Conservation (phyloP, 352 stramenopile genomes). For the Phytophthora multivora region DNA sequence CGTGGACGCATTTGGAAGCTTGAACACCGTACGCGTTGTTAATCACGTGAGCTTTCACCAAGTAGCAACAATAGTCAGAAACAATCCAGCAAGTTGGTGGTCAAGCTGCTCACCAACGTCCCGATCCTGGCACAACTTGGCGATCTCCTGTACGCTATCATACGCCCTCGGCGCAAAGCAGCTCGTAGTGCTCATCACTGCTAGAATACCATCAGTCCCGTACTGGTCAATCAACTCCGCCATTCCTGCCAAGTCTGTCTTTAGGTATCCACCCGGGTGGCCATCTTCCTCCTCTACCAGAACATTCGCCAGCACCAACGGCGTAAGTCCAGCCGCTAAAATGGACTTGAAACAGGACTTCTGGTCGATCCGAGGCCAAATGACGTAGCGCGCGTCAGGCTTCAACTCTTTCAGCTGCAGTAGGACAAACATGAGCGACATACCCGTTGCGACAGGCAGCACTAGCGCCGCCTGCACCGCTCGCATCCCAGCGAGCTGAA, state of each 20-base stretch:
- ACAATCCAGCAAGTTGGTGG: not conserved
- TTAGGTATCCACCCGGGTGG: conserved; percentile 66
- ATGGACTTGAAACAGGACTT: conserved; percentile 99
- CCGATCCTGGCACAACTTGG: conserved; percentile 81
- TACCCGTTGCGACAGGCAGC: conserved; percentile 97
- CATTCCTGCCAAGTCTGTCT: conserved; percentile 91
- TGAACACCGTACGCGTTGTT: conserved; percentile 99
- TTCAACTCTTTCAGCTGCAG: conserved; percentile 76
- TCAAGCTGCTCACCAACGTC: conserved; percentile 53
- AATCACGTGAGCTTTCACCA: conserved; percentile 91
- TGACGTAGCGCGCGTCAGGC: conserved; percentile 70
- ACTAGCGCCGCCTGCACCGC: conserved; percentile 85
- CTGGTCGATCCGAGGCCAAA: conserved; percentile 98
- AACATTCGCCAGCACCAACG: conserved; percentile 86
- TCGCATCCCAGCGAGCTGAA: conserved; percentile 84
- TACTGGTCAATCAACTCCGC: conserved; percentile 60
- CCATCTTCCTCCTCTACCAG: conserved; percentile 65
- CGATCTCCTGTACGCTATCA: conserved; percentile 94
- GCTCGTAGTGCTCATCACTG: conserved; percentile 97
- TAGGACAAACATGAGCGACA: conserved; percentile 94
- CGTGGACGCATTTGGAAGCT: conserved; percentile 92
- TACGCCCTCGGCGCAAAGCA: conserved; percentile 98
- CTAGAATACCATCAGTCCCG: conserved; percentile 79
- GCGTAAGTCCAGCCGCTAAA: conserved; percentile 90
- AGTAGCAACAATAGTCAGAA: conserved; percentile 10